Evolutionary conservation across 352 stramenopile genomes (phyloP).

Genomic region (Phytophthora fragariae): DNA sequence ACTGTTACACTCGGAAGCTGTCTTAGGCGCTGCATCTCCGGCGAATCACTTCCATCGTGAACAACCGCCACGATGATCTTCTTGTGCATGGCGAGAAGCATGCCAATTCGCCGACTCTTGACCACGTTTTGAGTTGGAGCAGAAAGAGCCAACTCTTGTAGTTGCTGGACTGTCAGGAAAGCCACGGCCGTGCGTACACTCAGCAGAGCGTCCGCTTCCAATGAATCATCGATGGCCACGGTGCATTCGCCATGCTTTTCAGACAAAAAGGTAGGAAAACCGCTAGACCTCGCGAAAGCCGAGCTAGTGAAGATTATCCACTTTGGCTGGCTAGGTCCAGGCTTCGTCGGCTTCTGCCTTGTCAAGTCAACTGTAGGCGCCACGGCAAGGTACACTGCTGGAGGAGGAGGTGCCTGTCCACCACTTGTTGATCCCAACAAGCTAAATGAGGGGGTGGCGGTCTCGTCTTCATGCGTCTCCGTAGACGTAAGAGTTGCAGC

Average conservation of each 20-base stretch:
- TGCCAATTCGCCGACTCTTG: slow-evolving; percentile 40
- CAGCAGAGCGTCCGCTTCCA: slow-evolving; percentile 60
- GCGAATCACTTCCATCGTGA: slow-evolving; percentile 19
- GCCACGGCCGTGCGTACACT: slow-evolving; percentile 48
- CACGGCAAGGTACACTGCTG: not conserved
- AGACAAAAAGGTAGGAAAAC: slow-evolving; percentile 36
- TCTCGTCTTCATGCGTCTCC: slow-evolving; percentile 9
- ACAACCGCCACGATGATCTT: slow-evolving; percentile 55
- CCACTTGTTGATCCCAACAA: slow-evolving; percentile 14
- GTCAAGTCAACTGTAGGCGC: slow-evolving; percentile 28
- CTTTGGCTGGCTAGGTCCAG: slow-evolving; percentile 12
- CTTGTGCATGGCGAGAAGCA: slow-evolving; percentile 58
- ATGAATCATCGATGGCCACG: slow-evolving; percentile 47
- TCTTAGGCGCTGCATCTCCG: slow-evolving; percentile 32
- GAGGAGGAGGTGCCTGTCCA: not conserved
- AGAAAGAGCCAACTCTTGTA: slow-evolving; percentile 30
- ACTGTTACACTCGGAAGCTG: slow-evolving; percentile 42
- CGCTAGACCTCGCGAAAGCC: slow-evolving; percentile 35
- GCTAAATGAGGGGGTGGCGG: slow-evolving; percentile 21
- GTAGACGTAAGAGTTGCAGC: slow-evolving; percentile 14
- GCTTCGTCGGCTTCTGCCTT: slow-evolving; percentile 6
- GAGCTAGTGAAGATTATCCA: slow-evolving; percentile 45
- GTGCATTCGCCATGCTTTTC: slow-evolving; percentile 19
- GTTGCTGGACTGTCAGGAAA: slow-evolving; percentile 31
- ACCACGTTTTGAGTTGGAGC: slow-evolving; percentile 33